These are phyloP conservation scores for Coniochaeta pulveracea DNA, from an alignment of 2,329 filamentous ascomycete genomes.

Conservation along the genomic window DNA sequence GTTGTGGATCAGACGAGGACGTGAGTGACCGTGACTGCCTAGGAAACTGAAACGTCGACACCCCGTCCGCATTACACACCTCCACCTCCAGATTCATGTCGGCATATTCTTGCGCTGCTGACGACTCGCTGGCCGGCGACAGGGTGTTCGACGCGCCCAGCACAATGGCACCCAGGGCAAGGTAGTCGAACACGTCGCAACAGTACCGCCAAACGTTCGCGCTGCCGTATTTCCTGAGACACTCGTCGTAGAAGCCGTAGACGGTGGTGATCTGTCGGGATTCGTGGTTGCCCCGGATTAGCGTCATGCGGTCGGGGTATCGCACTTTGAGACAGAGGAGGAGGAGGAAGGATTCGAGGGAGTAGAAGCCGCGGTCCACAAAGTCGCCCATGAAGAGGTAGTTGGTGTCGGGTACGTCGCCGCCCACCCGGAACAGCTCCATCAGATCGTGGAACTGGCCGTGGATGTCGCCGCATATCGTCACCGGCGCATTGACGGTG, in stretches of 20 bases:
- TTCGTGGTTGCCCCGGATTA: constrained; percentile 92
- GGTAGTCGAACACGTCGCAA: constrained; percentile 96
- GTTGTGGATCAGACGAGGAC: too few relatives aligned
- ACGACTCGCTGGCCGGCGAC: constrained; percentile 32
- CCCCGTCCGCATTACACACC: constrained; percentile 74
- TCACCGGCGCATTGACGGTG: constrained; percentile 87
- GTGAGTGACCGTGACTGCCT: constrained; percentile 34
- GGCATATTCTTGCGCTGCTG: constrained; percentile 30
- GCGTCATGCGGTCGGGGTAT: constrained; percentile 92
- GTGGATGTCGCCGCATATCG: constrained; percentile 93
- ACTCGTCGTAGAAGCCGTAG: constrained; percentile 98
- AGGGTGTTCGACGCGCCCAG: constrained; percentile 70
- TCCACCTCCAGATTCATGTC: constrained; percentile 83
- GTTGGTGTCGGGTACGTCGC: constrained; percentile 89
- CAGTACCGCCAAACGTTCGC: constrained; percentile 97
- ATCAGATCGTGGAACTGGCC: constrained; percentile 95
- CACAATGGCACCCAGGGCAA: constrained; percentile 80
- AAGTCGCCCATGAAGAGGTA: constrained; percentile 99
- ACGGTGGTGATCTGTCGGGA: constrained; percentile 95
- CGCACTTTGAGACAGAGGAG: constrained; percentile 93
- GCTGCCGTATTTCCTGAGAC: constrained; percentile 87
- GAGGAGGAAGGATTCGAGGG: constrained; percentile 89
- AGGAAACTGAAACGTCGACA: constrained; percentile 63
- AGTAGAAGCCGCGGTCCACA: constrained; percentile 96
- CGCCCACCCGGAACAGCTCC: constrained; percentile 90